phyloP scores from a whole-genome alignment of 768 basidiomycete species.

The Mrakia blollopis region DNA sequence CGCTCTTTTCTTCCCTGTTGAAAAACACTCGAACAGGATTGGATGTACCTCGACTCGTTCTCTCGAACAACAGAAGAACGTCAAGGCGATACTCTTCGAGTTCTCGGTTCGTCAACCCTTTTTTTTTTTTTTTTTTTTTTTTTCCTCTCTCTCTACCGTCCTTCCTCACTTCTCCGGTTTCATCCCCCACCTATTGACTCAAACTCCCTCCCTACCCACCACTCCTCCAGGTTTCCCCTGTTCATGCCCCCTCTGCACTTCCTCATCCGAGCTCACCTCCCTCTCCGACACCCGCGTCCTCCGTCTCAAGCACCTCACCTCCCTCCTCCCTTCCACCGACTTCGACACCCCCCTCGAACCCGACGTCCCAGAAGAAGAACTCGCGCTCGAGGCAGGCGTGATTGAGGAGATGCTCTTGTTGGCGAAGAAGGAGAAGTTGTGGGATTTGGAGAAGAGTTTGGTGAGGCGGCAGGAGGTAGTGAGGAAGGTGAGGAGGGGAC shows the following conservation, averaged over 20 bases:
- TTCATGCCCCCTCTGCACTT: conserved; percentile 18
- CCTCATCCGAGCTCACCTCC: background rate
- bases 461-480: background rate
- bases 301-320: background rate
- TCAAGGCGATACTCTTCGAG: conserved; percentile 18
- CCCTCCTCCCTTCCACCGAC: background rate
- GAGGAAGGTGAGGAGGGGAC: conserved; percentile 8
- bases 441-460: conserved; percentile 22
- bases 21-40: background rate
- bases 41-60: conserved; percentile 31
- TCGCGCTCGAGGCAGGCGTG: background rate
- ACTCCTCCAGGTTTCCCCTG: conserved; percentile 25
- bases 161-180: background rate
- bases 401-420: conserved; percentile 17
- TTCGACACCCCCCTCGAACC: background rate
- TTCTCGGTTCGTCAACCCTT: conserved; percentile 13
- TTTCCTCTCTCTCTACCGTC: background rate
- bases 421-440: conserved; percentile 13
- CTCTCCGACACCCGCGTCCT: conserved; percentile 24
- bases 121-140: too few species aligned
- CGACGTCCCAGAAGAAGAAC: background rate
- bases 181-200: background rate
- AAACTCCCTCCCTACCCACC: background rate
- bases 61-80: conserved; percentile 15
- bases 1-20: background rate